phyloP scores from a whole-genome alignment of 2,329 filamentous ascomycete species.

The Beauveria scarabaeidicola region DNA sequence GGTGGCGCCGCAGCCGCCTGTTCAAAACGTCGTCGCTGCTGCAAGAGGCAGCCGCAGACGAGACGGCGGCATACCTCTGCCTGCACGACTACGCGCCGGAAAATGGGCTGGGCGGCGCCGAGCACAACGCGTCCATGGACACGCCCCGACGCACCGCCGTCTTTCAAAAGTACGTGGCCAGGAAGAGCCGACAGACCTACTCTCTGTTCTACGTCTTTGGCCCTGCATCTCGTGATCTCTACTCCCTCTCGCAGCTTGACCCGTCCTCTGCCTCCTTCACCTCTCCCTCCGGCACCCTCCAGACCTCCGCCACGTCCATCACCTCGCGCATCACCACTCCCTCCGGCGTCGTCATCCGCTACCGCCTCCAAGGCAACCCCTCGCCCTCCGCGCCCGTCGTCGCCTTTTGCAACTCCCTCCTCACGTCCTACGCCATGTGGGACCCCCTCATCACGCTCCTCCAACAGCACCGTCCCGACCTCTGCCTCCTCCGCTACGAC shows the following conservation, averaged over 20 bases:
- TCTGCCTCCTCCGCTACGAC: conserved; percentile 70
- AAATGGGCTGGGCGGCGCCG: conserved; percentile 58
- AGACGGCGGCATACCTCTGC: conserved; percentile 46
- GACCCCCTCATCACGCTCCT: conserved; percentile 61
- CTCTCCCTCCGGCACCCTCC: conserved; percentile 32
- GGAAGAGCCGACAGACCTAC: conserved; percentile 53
- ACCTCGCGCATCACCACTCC: conserved; percentile 58
- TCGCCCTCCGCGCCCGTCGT: conserved; percentile 61
- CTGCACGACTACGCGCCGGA: conserved; percentile 64
- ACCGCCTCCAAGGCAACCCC: conserved; percentile 64
- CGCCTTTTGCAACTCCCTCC: conserved; percentile 71
- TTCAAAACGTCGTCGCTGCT: conserved; percentile 61
- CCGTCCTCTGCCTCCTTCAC: conserved; percentile 39
- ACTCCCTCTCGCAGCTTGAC: conserved; percentile 43
- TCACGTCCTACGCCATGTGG: conserved; percentile 76
- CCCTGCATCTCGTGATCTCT: conserved; percentile 60
- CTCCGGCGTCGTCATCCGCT: conserved; percentile 63
- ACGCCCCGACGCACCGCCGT: conserved; percentile 56
- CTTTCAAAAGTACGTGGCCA: conserved; percentile 47
- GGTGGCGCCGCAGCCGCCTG: conserved; percentile 67
- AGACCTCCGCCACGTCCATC: conserved; percentile 47
- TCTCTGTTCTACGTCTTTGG: conserved; percentile 75
- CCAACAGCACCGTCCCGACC: conserved; percentile 48
- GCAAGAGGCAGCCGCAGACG: conserved; percentile 21
- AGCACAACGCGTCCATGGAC: conserved; percentile 52